Evolutionary conservation across 2,329 filamentous ascomycete genomes (phyloP), one percentile per base, ranked within the genome.

Genomic region (Aspergillus versicolor): DNA sequence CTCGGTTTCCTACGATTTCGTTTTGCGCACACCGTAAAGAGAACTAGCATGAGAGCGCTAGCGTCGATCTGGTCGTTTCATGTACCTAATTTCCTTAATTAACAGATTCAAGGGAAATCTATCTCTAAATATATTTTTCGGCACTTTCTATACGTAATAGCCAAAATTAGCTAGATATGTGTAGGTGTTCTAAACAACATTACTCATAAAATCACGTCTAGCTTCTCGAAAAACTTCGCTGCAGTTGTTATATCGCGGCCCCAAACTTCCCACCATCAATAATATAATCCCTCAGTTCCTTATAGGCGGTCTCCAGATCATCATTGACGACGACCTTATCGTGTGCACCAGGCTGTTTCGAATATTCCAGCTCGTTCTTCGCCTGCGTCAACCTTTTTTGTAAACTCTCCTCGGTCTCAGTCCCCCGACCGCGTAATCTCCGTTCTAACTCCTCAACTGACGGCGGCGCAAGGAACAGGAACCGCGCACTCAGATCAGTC

Each of bases 391-490:
- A 76, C 49, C 91, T 81, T 74, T 88, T 87, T 19, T 42, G 52
- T 54, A 95, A 79, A 48, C 81, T 85, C 50, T 88, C 87, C 74
- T 93, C 90, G 51, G 81, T 84, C 74, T 94, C 91, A n/a, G 90
- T 93, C 8, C 86, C 88, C 56, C 91, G 82, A 34, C 88, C 88
- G 45, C 90, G 82, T 52, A 95, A 80, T 41, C 91, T 82, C 68
- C 83, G 73, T 79, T 96, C 92, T 38, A 97, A 81, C 49, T 86
- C 82, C 67, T 89, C 85, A 63, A 89, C 77, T 4, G 84, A 88
- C 0, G 92, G 93, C 12, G 92, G 92, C 37, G 89, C 85, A 60
- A 97, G 83, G 75, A 96, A 96, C 63, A 96, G 77, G 77, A 91
- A 96, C 54, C 90, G 86, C 7, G 91, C 90, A 56, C 87, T 82